Evolutionary conservation across 1,139 yeast genomes (phyloP).

Genomic region (Pneumocystis murina): DNA sequence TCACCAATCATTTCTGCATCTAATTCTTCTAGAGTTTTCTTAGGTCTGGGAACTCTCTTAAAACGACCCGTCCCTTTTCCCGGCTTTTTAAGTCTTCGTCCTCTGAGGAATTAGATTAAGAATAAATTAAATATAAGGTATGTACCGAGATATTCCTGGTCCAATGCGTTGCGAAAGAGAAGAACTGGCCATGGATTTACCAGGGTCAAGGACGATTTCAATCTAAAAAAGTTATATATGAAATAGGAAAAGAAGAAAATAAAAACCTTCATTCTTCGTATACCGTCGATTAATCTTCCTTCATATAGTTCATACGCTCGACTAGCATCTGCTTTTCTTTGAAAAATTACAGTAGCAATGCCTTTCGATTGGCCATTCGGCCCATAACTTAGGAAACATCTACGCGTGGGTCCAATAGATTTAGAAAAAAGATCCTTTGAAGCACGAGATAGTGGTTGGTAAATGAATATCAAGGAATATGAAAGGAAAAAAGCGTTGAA

Average conservation of each 20-base stretch:
- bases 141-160: constrained; percentile 5
- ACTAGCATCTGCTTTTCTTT: constrained; percentile 50
- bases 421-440: constrained; percentile 72
- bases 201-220: constrained; percentile 78
- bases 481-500: constrained; percentile 5
- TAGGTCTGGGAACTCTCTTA: constrained; percentile 22
- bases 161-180: constrained; percentile 20
- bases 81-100: constrained; percentile 6
- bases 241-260: constrained; percentile 6
- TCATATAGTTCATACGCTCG: constrained; percentile 72
- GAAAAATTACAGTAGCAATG: constrained; percentile 68
- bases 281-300: constrained; percentile 83
- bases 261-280: constrained; percentile 39
- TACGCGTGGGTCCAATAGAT: constrained; percentile 73
- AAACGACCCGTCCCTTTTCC: constrained; percentile 7
- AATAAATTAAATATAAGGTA: constrained; percentile 8
- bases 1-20: constrained; percentile 86
- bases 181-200: constrained; percentile 53
- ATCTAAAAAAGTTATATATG: constrained; percentile 25
- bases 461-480: constrained; percentile 7
- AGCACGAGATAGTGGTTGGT: constrained; percentile 8
- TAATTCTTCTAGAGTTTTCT: constrained; percentile 74
- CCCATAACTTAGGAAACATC: constrained; percentile 62
- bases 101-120: background rate
- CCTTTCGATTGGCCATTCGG: constrained; percentile 86